Percentiles rank a stretch among this genome's conserved stretches.
Conservation (phyloP, 345 rosid species). For the Syzygium aqueum region DNA sequence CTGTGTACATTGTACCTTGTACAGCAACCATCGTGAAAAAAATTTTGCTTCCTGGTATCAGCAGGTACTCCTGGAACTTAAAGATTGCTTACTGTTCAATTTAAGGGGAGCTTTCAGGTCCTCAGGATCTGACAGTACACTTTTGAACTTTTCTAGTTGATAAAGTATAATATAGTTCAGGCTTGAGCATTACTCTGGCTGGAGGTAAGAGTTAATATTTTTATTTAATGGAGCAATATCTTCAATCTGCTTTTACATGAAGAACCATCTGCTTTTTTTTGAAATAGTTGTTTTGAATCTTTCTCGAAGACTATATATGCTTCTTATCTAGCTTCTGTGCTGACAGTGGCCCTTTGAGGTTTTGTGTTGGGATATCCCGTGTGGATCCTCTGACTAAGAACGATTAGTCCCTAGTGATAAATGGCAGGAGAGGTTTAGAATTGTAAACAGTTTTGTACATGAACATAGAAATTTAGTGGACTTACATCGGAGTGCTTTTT, state of each 20-base stretch:
- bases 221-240: neutral
- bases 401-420: neutral
- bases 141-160: neutral
- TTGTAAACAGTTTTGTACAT: neutral
- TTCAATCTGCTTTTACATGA: neutral
- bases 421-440: neutral
- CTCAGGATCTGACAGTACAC: neutral
- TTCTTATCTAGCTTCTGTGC: neutral
- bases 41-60: constrained; percentile 3
- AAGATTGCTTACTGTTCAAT: neutral
- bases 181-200: neutral
- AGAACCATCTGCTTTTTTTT: neutral
- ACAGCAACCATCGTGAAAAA: neutral
- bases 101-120: neutral
- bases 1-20: constrained; percentile 1
- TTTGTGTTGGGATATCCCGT: neutral
- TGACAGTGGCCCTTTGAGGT: neutral
- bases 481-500: neutral
- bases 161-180: neutral
- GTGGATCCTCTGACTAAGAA: neutral
- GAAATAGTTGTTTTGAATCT: neutral
- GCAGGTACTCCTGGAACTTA: constrained; percentile 3
- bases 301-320: neutral
- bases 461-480: neutral
- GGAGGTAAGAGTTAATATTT: neutral